Conservation (phyloP, 148 eudicot genomes). For the Vaccinium myrtillus region DNA sequence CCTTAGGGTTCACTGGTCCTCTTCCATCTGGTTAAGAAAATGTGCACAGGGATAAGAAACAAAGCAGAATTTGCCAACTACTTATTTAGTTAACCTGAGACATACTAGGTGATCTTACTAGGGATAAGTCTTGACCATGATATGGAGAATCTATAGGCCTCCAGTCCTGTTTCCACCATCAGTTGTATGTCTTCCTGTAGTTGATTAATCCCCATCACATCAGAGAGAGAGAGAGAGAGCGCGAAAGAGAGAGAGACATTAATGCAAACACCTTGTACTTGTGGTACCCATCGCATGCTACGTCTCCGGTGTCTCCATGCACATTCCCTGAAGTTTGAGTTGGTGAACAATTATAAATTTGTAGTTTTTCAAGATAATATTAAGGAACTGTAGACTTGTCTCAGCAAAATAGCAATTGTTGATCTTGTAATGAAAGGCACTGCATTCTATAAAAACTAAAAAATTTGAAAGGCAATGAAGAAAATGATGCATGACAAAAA, state of each 20-base stretch:
- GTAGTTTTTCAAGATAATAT: background rate
- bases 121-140: slow-evolving; percentile 72
- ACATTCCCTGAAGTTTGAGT: slow-evolving; percentile 24
- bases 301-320: slow-evolving; percentile 40
- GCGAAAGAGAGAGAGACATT: background rate
- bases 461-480: background rate
- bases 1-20: slow-evolving; percentile 52
- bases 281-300: slow-evolving; percentile 58
- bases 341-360: no score
- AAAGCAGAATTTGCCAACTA: background rate
- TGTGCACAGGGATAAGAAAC: background rate
- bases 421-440: background rate
- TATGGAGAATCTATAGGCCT: slow-evolving; percentile 64
- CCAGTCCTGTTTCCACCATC: slow-evolving; percentile 58
- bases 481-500: background rate
- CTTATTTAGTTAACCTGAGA: background rate
- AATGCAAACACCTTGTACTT: slow-evolving; percentile 10
- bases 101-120: slow-evolving; percentile 25
- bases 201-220: background rate
- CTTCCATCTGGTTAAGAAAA: slow-evolving; percentile 45
- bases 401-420: background rate
- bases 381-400: background rate
- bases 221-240: background rate
- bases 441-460: no score
- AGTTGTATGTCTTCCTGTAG: slow-evolving; percentile 63